phyloP scores from a whole-genome alignment of 169 alveolate species.

The Cystoisospora suis region DNA sequence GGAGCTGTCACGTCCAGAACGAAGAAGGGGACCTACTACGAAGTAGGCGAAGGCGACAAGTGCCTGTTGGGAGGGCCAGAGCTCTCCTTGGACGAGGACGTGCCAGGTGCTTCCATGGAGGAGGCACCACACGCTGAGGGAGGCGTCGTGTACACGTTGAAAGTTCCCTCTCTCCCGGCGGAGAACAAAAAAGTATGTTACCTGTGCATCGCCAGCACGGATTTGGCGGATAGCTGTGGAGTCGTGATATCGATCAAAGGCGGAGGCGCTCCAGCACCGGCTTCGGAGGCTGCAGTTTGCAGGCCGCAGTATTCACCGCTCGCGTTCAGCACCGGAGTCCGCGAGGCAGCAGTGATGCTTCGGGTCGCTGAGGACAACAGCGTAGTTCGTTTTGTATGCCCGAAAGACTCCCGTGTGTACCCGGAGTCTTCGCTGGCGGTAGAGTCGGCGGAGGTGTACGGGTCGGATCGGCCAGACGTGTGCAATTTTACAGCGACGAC shows the following conservation, averaged over 20 bases:
- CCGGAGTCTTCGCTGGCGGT: neutral
- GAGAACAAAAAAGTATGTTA: neutral
- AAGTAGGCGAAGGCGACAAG: neutral
- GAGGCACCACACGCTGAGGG: neutral
- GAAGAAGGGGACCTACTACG: neutral
- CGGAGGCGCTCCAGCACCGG: neutral
- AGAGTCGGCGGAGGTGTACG: too few species aligned
- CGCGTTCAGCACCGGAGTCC: neutral
- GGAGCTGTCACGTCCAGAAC: neutral
- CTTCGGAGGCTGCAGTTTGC: neutral
- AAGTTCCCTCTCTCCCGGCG: neutral
- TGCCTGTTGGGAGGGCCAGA: neutral
- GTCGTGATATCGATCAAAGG: neutral
- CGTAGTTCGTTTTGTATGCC: neutral
- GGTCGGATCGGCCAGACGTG: too few species aligned
- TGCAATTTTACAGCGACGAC: neutral
- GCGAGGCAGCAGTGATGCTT: conserved; percentile 4
- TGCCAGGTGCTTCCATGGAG: neutral
- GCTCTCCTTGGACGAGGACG: neutral
- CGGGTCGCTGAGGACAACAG: neutral
- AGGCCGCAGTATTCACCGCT: neutral
- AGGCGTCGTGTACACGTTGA: neutral
- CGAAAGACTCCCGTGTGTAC: neutral
- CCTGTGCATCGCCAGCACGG: neutral
- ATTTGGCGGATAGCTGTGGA: conserved; percentile 16